Evolutionary conservation across 805 yeast species (phyloP), one percentile per base, ranked within the genome.

Genomic region (Hanseniaspora singularis): DNA sequence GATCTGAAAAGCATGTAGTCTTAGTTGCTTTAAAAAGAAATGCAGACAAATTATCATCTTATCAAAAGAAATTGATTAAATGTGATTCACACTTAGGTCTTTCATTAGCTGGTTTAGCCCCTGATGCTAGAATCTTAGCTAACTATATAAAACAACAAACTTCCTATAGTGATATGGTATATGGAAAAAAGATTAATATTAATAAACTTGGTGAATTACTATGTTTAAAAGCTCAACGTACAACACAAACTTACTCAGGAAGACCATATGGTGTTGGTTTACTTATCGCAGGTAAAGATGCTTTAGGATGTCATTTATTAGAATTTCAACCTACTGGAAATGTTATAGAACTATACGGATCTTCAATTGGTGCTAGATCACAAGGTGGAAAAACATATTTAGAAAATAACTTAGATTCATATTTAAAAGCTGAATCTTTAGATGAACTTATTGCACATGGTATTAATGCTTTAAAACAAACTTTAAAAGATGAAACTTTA

Each of bases 201-300:
- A 76, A 81, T 49, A 78, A 79, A 56, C 95, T 96, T 2, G 95
- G 86, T 14, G 70, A 76, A 55, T 68, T 87, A 48, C 76, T 92
- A 58, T 95, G 96, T 23, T 96, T 89, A 64, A 92, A 92, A 69
- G 98, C 99, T 0, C 99, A 92, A 66, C 79, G 77, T 55, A 89
- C 92, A 66, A 92, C 99, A 33, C 97, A 92, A 67, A 78, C 84
- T 51, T 87, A 92, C 58, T 97, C 97, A 7, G 81, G 89, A 10
- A 79, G 99, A 64, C 99, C 99, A 9, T 92, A 92, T 60, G 99
- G 99, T 53, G 98, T 92, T 19, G 99, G 99, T 3, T 70, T 92
- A 53, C 68, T 92, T 50, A 75, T 92, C 40, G 79, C 84, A 14
- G 99, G 99, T 16, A 74, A 76, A 62, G 99, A 92, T 62, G 95